Evolutionary conservation across 1,284 basidiomycete species (phyloP), one percentile per base, ranked within the genome.

Genomic region (Microbotryomycetes sp.): DNA sequence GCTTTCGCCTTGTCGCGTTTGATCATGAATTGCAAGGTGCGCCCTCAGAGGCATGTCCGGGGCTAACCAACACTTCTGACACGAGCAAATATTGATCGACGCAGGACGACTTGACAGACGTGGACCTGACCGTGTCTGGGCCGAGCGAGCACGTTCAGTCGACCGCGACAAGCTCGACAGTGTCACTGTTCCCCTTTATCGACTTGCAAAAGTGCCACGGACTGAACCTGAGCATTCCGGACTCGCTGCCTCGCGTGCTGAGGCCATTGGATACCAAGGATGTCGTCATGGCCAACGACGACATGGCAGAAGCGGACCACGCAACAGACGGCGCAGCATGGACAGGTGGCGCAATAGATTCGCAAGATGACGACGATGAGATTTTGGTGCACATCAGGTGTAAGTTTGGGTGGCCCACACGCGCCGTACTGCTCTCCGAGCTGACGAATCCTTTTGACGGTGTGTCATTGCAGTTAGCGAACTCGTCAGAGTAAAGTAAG

Each of bases 211-310:
- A 41, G 45, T 69, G 57, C 0, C 27, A 46, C 51, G 55, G 59
- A 7, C 54, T 63, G 49, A 69, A 69, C 51, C 45, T 65, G 24
- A 47, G 31, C 45, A 30, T 59, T 16, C 54, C 52, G 7, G 24
- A 47, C 21, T 30, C 35, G 5, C 29, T 54, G 2, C 41, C 55
- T 1, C 56, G 66, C 21, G 49, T 68, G 11, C 50, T 69, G 3
- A 26, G 67, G 11, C 61, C 66, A 3, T 51, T 65, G 21, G 67
- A 69, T 57, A 87, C 87, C 1, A 83, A 82, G 67, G 81, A 78
- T 18, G 75, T 88, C 41, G 85, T 90, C 62, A 89, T 89, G 73
- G 82, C 85, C 1, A 90, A 88, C 87, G 81, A 72, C 24, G 76
- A 87, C 67, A 78, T 88, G 50, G 86, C 89, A 27, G 83, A 85